Evolutionary conservation across 1,284 basidiomycete genomes (phyloP), one percentile per base, ranked within the genome.

Genomic region (Moniliophthora roreri): DNA sequence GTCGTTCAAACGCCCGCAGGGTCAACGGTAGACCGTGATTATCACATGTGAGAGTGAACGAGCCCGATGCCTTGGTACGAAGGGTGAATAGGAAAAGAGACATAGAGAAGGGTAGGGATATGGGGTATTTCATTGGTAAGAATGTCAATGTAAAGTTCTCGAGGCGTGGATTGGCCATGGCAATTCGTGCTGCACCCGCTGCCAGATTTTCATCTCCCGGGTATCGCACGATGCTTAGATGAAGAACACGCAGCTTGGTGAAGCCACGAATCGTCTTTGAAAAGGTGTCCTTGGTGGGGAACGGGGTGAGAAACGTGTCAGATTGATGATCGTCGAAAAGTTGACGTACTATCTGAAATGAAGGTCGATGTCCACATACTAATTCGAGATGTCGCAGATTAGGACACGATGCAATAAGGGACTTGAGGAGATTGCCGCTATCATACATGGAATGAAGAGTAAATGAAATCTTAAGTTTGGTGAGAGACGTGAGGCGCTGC

Each of bases 381-480:
- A 89, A 68, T 56, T 85, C 80, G 6, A 89, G 73, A 59, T 82
- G 77, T 28, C 71, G 73, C 37, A 89, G 71, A 50, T 77, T 74
- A 11, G 87, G 86, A 60, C 85, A 88, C 1, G 82, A 77, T 13
- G 79, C 68, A 41, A 81, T 79, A 53, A 89, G 76, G 3, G 83
- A 80, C 45, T 84, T 79, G 41, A 89, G 72, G 49, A 88, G 70
- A 57, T 81, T 82, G 32, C 80, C 82, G 61, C 84, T 84, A 60
- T 89, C 87, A 60, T 88, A 88, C 59, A 83, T 82, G 4, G 84
- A 85, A 59, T 88, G 83, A 45, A 89, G 75, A 38, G 78, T 76
- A 63, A 89, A 89, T 15, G 79, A 73, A 47, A 89, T 78, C 51
- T 76, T 81, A 52, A 89, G 71, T 35, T 80, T 75, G 16, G 70